Evolutionary conservation across 2,329 filamentous ascomycete genomes (phyloP).

Genomic region (Colletotrichum sp.): DNA sequence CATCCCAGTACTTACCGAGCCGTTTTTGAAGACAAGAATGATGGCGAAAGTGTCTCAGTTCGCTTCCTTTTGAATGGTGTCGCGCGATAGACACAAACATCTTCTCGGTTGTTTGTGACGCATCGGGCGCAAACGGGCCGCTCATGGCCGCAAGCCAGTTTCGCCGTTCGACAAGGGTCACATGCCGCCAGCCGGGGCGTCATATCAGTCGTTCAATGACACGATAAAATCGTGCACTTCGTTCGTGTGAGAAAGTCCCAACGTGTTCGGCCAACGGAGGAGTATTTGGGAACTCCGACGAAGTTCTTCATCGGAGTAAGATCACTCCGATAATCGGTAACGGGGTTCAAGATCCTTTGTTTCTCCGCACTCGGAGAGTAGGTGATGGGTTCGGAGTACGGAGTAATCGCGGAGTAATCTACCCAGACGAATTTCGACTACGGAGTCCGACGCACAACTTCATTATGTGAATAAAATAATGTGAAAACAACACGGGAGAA

Average conservation of each 20-base stretch:
- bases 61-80: background rate
- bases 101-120: background rate
- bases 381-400: background rate
- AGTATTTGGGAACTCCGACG: background rate
- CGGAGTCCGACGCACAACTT: background rate
- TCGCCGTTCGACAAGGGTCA: background rate
- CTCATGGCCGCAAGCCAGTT: background rate
- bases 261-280: background rate
- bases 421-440: background rate
- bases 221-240: background rate
- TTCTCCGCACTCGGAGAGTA: background rate
- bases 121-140: background rate
- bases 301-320: background rate
- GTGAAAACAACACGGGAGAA: fast-evolving
- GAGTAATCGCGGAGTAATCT: background rate
- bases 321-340: background rate
- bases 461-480: fast-evolving
- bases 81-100: background rate
- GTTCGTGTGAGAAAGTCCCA: background rate
- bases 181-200: background rate
- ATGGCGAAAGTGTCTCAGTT: background rate
- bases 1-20: background rate
- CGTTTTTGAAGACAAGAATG: background rate
- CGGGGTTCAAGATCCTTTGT: background rate
- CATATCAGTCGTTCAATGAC: background rate